Evolutionary conservation across 805 yeast species (phyloP).

Genomic region (Millerozyma acaciae): DNA sequence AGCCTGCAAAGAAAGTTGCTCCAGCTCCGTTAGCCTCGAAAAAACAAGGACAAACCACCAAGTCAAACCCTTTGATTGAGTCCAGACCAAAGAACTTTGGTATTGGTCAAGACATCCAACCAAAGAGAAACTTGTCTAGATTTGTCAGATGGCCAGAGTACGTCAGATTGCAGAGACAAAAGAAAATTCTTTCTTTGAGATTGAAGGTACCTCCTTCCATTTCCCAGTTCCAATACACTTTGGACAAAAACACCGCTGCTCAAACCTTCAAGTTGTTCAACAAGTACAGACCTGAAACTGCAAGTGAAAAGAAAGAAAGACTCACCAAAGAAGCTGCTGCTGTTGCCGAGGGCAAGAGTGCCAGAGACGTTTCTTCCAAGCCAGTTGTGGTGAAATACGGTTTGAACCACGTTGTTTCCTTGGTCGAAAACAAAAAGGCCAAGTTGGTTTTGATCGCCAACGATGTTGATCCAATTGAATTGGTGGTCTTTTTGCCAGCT

Average conservation of each 20-base stretch:
- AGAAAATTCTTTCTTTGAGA: conserved; percentile 91
- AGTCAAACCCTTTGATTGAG: conserved; percentile 38
- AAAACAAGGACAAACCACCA: conserved; percentile 23
- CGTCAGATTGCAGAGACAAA: conserved; percentile 98
- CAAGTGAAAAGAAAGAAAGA: conserved; percentile 98
- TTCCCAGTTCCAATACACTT: conserved; percentile 91
- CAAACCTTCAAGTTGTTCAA: conserved; percentile 94
- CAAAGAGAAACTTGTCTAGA: conserved; percentile 93
- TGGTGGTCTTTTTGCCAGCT: conserved; percentile 96
- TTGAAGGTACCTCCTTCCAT: conserved; percentile 98
- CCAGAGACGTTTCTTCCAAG: conserved; percentile 93
- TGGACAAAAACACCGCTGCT: conserved; percentile 98
- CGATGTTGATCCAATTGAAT: conserved; percentile 98
- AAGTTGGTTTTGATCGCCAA: conserved; percentile 95
- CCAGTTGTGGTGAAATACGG: conserved; percentile 98
- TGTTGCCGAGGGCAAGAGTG: conserved; percentile 95
- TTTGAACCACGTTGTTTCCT: conserved; percentile 97
- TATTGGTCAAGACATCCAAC: conserved; percentile 94
- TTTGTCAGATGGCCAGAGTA: conserved; percentile 99
- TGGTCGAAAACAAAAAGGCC: conserved; percentile 98
- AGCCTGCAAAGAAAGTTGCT: conserved; percentile 56
- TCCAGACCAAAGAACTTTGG: conserved; percentile 91
- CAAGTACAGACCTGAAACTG: conserved; percentile 98
- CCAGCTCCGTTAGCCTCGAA: conserved; percentile 44
- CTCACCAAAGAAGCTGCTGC: conserved; percentile 98